A percentile compares a stretch with the other conserved stretches of the same genome.
Conservation (phyloP, 2,329 filamentous ascomycete species). For the Helotiales sp. region DNA sequence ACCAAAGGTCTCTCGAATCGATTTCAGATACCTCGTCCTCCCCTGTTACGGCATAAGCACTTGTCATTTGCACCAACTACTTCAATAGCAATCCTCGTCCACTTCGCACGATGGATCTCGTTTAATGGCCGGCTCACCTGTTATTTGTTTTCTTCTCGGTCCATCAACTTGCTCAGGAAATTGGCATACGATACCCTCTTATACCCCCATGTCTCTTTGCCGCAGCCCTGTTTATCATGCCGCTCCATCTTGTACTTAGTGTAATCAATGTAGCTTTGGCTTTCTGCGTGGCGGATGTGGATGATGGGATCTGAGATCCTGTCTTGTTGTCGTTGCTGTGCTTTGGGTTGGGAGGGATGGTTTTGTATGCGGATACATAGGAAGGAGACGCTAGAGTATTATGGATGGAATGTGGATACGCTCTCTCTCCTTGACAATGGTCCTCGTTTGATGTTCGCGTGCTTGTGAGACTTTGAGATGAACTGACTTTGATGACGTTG, state of each 20-base stretch:
- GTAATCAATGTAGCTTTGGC: background rate
- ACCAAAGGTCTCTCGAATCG: constrained; percentile 38
- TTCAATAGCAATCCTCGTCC: background rate
- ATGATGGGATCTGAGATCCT: constrained; percentile 3
- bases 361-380: constrained; percentile 3
- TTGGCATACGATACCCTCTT: constrained; percentile 23
- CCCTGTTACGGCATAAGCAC: constrained; percentile 1
- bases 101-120: background rate
- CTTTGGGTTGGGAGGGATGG: background rate
- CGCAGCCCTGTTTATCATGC: background rate
- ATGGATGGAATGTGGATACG: background rate
- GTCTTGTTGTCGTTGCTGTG: background rate
- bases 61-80: background rate
- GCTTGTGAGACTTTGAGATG: background rate
- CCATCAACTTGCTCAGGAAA: constrained; percentile 15
- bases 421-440: background rate
- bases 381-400: background rate
- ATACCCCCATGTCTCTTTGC: constrained; percentile 13
- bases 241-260: background rate
- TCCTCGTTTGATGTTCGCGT: background rate
- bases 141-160: constrained; percentile 11
- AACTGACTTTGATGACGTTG: background rate
- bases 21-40: constrained; percentile 32
- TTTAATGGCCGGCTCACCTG: constrained; percentile 15
- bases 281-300: too few relatives aligned